Evolutionary conservation across 2,329 filamentous ascomycete species (phyloP).

Genomic region (Tolypocladium pustulatum): DNA sequence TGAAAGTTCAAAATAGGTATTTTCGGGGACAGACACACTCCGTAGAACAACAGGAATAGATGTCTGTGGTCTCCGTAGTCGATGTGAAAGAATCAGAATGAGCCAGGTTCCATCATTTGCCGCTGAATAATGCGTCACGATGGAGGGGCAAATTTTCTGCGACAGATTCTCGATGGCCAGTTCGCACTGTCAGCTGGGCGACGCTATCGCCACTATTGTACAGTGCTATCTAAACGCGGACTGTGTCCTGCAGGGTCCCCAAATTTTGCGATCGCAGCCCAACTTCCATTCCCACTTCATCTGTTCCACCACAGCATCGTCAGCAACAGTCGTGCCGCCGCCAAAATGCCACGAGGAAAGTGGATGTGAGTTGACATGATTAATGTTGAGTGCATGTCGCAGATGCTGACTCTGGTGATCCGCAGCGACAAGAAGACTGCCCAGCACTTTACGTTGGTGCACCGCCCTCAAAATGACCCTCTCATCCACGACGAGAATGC

Average conservation of each 20-base stretch:
- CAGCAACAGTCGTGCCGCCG: background rate
- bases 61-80: background rate
- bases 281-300: constrained; percentile 10
- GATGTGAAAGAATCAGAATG: constrained; percentile 3
- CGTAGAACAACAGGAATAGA: no score
- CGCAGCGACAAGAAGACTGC: constrained; percentile 74
- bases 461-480: constrained; percentile 94
- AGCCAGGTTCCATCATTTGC: background rate
- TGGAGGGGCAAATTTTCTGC: constrained; percentile 41
- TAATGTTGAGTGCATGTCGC: no score
- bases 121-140: constrained; percentile 29
- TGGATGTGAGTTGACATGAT: constrained; percentile 42
- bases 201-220: background rate
- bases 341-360: constrained; percentile 64
- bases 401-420: constrained; percentile 5
- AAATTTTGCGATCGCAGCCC: constrained; percentile 17
- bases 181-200: background rate
- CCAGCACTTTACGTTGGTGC: constrained; percentile 86
- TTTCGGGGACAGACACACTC: background rate
- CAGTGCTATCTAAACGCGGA: constrained; percentile 17
- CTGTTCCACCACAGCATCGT: background rate
- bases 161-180: background rate
- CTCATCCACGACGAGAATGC: constrained; percentile 87
- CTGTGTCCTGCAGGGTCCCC: constrained; percentile 13
- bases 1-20: background rate